Evolutionary conservation across 805 yeast species (phyloP).

Genomic region (Candida xyloterini): DNA sequence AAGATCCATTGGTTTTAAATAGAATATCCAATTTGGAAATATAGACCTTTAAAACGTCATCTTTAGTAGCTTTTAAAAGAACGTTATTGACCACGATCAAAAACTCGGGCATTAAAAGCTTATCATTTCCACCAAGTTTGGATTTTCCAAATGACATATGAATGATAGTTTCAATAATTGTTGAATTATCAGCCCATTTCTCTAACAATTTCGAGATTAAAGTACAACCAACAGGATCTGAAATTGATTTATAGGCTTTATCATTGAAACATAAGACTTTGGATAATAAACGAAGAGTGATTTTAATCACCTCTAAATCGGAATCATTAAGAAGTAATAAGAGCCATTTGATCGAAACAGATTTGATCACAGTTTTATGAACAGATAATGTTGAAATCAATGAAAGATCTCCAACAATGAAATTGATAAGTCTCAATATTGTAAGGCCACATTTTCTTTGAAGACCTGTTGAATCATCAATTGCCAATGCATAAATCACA

Average conservation of each 20-base stretch:
- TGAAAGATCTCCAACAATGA: constrained; percentile 40
- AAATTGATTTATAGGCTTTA: constrained; percentile 41
- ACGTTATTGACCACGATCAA: neutral
- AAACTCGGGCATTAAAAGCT: constrained; percentile 6
- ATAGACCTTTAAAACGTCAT: neutral
- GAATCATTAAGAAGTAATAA: constrained; percentile 48
- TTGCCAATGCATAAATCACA: constrained; percentile 46
- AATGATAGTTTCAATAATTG: constrained; percentile 40
- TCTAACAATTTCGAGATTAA: constrained; percentile 44
- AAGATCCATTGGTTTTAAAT: neutral
- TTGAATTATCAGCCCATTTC: constrained; percentile 48
- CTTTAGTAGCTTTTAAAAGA: neutral
- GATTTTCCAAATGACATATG: constrained; percentile 47
- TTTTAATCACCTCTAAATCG: constrained; percentile 35
- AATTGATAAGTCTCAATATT: constrained; percentile 36
- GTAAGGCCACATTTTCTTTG: constrained; percentile 34
- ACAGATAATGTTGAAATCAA: constrained; percentile 7
- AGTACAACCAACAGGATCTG: constrained; percentile 49
- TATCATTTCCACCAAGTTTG: constrained; percentile 13
- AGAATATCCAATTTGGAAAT: neutral
- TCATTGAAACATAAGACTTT: constrained; percentile 38
- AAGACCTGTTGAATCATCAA: constrained; percentile 14
- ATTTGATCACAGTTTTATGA: constrained; percentile 43
- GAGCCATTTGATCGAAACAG: constrained; percentile 65
- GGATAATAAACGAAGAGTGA: constrained; percentile 45